Base-by-base conservation (phyloP, 345 rosid species). In the Moricandia arvensis region DNA sequence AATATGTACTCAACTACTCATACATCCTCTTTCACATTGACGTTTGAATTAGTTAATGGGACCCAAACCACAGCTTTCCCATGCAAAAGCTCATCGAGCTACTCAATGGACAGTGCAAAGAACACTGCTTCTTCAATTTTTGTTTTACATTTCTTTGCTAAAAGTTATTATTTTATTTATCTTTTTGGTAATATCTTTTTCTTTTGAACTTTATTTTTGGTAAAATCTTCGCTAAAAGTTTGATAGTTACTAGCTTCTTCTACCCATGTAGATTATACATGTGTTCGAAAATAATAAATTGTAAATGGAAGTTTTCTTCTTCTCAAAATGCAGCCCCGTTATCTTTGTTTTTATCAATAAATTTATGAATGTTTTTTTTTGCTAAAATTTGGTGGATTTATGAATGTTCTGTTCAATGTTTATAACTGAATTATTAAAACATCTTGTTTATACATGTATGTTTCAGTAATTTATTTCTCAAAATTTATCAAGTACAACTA, bases 41-140 rank as follows among this genome's bases (percentile, higher is more conserved):
- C 80, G 75, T 55, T 63, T 76, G 60, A 63, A 64, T 70, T 51
- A 70, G 43, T 71, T 47, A 34, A 66, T 71, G 62, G 76, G 80
- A 57, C 80, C 76, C 61, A 59, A 10, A 29, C 3, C 13, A 71
- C 76, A 49, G 68, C 72, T 71, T 60, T 64, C 31, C 72, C 80
- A 77, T 71, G 77, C 80, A 66, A 71, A 69, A 65, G 71, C 35
- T 59, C 73, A 76, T 78, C 81, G 77, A 72, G 81, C 81, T 78
- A 66, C 81, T 78, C 81, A 72, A 72, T 71, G 65, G 59, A 78
- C 69, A 66, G 49, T 72, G 81, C 81, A 66, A 58, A 58, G 12
- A 58, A 29, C 34, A 58, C 27, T 24, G 60, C 31, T 55, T 55
- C 61, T 34, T 68, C 27, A 21, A 59, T 27, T 17, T 53, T 59